Evolutionary conservation across 495 filamentous ascomycete genomes (phyloP), one percentile per base, ranked within the genome.

Genomic region (Talaromyces liani): DNA sequence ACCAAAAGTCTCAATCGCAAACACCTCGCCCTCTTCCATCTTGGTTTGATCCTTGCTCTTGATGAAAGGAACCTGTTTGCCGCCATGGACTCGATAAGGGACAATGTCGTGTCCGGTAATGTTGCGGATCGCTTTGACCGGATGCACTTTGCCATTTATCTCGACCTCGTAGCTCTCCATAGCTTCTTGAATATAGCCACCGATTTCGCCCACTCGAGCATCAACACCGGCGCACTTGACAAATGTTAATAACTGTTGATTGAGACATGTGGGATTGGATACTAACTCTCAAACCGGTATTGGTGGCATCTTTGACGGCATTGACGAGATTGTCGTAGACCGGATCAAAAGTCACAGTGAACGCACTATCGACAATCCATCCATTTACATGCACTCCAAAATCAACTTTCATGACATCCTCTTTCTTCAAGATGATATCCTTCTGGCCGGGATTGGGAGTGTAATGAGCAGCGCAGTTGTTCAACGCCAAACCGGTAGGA

Each of bases 111-210:
- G 85, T 0, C 85, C 85, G 58, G 76, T 82, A 25, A 88, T 64
- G 58, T 80, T 79, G 51, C 83, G 79, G 34, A 88, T 82, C 5
- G 80, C 69, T 66, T 87, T 87, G 47, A 88, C 80, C 1, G 84
- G 85, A 49, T 79, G 74, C 4, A 77, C 83, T 61, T 80, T 76
- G 16, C 84, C 83, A 16, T 72, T 74, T 62, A 88, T 79, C 68
- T 85, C 82, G 18, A 83, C 76, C 64, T 88, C 85, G 66, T 87
- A 87, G 75, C 81, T 85, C 70, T 88, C 85, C 85, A 88, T 88
- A 8, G 78, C 81, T 68, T 88, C 85, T 66, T 88, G 85, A 58
- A 88, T 87, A 2, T 81, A 83, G 10, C 79, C 84, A 54, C 85
- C 80, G 57, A 88, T 82, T 57, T 88, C 84, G 27, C 77, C 75